A percentile compares a stretch with the other conserved stretches of the same genome.
Evolutionary conservation across 352 stramenopile genomes (phyloP).

Genomic region (Globisporangium spiculum): DNA sequence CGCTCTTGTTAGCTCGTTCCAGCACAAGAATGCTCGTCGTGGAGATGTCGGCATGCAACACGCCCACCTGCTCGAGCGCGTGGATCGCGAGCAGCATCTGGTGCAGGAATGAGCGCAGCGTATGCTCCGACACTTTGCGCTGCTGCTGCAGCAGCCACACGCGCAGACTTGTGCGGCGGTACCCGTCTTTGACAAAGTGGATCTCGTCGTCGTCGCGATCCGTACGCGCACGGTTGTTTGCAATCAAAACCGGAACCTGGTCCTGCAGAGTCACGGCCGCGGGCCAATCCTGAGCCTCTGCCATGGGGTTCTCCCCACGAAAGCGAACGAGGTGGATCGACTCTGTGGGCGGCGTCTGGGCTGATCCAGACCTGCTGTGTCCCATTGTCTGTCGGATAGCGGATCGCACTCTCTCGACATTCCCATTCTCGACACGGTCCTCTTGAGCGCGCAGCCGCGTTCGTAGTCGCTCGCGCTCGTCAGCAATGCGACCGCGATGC

Average conservation of each 20-base stretch:
- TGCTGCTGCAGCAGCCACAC: constrained; percentile 38
- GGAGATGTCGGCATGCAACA: constrained; percentile 52
- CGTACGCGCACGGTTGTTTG: not conserved
- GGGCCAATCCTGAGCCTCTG: not conserved
- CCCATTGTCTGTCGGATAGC: not conserved
- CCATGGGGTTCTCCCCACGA: not conserved
- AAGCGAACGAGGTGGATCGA: constrained; percentile 15
- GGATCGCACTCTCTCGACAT: not conserved
- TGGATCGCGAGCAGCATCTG: constrained; percentile 61
- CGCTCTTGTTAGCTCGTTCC: not conserved
- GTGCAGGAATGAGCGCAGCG: constrained; percentile 49
- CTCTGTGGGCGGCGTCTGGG: not conserved
- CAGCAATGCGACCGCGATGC: constrained; percentile 9
- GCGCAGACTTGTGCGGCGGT: constrained; percentile 28
- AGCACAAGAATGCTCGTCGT: constrained; percentile 53
- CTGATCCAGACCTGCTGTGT: not conserved
- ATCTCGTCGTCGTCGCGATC: constrained; percentile 15
- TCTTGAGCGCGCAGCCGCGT: constrained; percentile 9
- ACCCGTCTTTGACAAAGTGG: constrained; percentile 25
- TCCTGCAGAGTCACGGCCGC: constrained; percentile 6
- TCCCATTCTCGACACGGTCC: not conserved
- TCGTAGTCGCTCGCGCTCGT: constrained; percentile 21
- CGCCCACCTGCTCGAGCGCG: constrained; percentile 44
- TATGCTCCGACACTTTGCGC: constrained; percentile 27
- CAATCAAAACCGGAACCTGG: constrained; percentile 10